Base-by-base conservation (phyloP, 345 rosid genomes). In the Passiflora organensis region DNA sequence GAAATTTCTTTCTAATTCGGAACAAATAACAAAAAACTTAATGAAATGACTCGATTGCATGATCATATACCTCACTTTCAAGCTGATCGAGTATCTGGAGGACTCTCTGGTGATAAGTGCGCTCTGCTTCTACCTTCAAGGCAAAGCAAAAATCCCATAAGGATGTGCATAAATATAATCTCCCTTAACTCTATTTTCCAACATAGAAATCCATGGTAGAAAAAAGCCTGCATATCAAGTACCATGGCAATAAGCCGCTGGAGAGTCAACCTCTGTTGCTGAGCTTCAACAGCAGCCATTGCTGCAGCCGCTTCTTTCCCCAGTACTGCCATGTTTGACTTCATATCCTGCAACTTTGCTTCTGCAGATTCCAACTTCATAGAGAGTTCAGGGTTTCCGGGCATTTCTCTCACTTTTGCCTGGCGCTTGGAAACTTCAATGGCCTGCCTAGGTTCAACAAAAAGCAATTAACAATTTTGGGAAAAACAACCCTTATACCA, bases 171-270 rank as follows among this genome's bases (percentile, higher is more conserved):
- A 69, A 39, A 55, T 48, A 42, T 19, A 19, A 53, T n/a, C 24
- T 55, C 46, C 45, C 5, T n/a, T 9, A 17, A 36, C 38, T 25
- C 4, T n/a, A 19, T n/a, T n/a, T n/a, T n/a, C n/a, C 16, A 15
- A 45, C 52, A 54, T 38, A 49, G 53, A 38, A 36, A 55, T 48
- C 10, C 48, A 13, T 23, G 20, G 15, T 36, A 16, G 43, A 43
- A 61, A 23, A 43, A 41, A 42, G 32, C 37, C 53, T 53, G 42
- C 56, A 67, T 50, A 43, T 17, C 53, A 13, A 55, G n/a, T 80
- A 91, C 97, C 97, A 91, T 83, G 53, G 89, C 72, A 53, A 91
- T 79, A 68, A 91, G 89, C 51, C 97, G 83, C 67, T 87, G 97
- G 48, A 91, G 86, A 52, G 97, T 91, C 69, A 87, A 77, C 65